phyloP scores from a whole-genome alignment of 2,329 filamentous ascomycete genomes.

The Penicillium sp. region DNA sequence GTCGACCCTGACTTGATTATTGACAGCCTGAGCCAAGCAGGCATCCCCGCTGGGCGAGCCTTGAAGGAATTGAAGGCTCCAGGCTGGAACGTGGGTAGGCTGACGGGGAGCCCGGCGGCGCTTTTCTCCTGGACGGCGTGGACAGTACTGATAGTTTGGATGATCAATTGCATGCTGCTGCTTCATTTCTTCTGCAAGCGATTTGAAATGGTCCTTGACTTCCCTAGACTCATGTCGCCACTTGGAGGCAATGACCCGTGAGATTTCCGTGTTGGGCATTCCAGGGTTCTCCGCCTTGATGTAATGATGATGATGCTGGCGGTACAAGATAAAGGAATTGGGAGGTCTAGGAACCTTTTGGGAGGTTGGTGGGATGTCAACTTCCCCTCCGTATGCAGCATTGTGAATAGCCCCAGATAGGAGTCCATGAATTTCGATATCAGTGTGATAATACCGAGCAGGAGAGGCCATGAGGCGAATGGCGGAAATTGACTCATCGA shows the following conservation, averaged over 20 bases:
- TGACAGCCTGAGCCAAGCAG: neutral
- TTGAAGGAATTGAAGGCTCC: neutral
- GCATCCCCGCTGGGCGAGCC: neutral
- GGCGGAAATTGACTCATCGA: no score
- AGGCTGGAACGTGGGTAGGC: neutral
- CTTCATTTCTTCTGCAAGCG: constrained; percentile 38
- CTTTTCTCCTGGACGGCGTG: constrained; percentile 25
- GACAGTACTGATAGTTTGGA: constrained; percentile 44
- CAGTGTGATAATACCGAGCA: no score
- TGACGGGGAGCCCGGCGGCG: neutral
- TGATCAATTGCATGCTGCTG: constrained; percentile 36
- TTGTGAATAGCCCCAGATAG: neutral
- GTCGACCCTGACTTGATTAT: constrained; percentile 2
- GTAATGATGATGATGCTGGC: constrained; percentile 36
- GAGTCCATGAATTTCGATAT: no score
- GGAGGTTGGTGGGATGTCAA: neutral
- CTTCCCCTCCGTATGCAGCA: neutral
- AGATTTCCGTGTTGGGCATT: constrained; percentile 44
- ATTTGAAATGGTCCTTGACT: constrained; percentile 36
- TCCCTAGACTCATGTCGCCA: constrained; percentile 38
- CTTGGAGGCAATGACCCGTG: constrained; percentile 39
- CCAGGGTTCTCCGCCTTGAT: constrained; percentile 38
- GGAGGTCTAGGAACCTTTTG: constrained; percentile 38
- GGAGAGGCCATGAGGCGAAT: no score
- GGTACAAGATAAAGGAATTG: constrained; percentile 46